Base-by-base conservation (phyloP, 177 flowering plant species). In the Vitis hybrid region DNA sequence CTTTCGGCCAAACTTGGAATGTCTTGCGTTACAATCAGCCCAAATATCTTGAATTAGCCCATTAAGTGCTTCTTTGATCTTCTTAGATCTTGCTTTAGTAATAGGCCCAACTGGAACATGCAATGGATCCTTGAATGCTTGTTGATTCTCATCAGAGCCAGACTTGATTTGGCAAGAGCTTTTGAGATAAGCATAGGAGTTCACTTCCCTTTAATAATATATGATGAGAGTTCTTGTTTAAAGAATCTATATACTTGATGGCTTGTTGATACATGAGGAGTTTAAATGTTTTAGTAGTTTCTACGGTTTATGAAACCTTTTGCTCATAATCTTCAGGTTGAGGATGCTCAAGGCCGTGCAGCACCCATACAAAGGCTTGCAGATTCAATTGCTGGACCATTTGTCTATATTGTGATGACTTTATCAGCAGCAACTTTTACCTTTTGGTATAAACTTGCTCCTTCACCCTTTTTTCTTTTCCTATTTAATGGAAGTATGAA, bases 311-410 rank as follows among this genome's bases (percentile, higher is more conserved):
- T 65, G 13, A 21, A 39, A 12, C 55, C 64, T 64, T 54, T 56
- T 39, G 51, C 21, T 59, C 26, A 19, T 54, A 9, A 39, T 56
- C 57, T 74, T 79, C 71, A 94, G 98, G 97, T 94, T 76, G 97
- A 92, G 81, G 98, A 91, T 77, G 97, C 98, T 70, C 98, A 94
- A 84, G 91, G 95, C 12, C 86, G 80, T 78, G 97, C 89, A 84
- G 98, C 98, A 66, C 98, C 98, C 23, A 87, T 94, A 61, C 98
- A 94, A 74, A 89, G 97, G 77, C 93, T 94, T 75, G 98, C 97
- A 60, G 98, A 94, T 83, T 78, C 88, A 69, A 92, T 94, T 78
- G 98, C 98, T 70, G 98, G 98, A 32, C 97, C 97, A 68, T 94
- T 94, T 84, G 98, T 94, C 9, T 94, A 88, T 73, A 89, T 82